Conservation (phyloP, 179 eudicot genomes). For the Vitellaria paradoxa region DNA sequence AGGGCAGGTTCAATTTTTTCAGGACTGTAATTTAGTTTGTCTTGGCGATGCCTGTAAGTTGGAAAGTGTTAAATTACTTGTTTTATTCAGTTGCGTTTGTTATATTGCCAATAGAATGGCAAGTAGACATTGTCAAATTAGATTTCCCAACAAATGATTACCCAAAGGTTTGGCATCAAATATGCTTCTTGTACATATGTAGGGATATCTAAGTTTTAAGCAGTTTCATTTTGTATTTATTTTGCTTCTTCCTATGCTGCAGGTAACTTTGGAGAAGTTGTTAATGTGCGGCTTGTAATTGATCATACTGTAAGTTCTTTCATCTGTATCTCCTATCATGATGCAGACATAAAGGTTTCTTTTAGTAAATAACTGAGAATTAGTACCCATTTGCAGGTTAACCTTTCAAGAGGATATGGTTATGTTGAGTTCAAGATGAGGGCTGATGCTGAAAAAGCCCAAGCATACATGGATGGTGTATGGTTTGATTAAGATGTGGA, state of each 20-base stretch:
- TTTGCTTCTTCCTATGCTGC: conserved; percentile 19
- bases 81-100: neutral
- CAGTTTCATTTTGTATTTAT: neutral
- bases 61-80: neutral
- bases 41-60: neutral
- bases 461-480: conserved; percentile 86
- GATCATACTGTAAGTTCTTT: conserved; percentile 63
- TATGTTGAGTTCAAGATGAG: conserved; percentile 94
- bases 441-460: conserved; percentile 95
- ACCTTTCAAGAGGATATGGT: conserved; percentile 84
- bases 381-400: conserved; percentile 48
- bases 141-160: too few relatives aligned
- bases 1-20: too few relatives aligned
- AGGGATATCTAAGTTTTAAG: neutral
- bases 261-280: conserved; percentile 92
- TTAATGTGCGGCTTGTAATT: conserved; percentile 66
- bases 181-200: too few relatives aligned
- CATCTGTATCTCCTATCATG: neutral
- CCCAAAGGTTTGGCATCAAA: too few relatives aligned
- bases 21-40: too few relatives aligned
- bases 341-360: neutral
- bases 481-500: conserved; percentile 16
- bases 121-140: too few relatives aligned
- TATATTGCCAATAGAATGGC: neutral
- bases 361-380: neutral